Conservation (phyloP, 1,284 basidiomycete species). For the Ustilago crameri region DNA sequence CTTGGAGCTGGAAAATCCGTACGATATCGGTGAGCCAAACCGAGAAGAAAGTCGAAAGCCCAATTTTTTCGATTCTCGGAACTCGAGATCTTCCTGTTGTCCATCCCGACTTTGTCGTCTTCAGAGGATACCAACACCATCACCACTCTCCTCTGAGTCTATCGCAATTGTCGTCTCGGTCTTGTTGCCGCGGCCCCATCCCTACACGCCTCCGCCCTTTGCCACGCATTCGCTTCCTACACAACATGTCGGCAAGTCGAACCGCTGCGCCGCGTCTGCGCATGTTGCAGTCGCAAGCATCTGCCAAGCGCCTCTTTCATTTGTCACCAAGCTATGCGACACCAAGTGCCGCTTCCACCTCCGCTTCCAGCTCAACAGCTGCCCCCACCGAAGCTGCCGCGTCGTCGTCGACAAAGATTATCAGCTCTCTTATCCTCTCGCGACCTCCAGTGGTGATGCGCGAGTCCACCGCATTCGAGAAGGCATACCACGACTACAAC, state of each 20-base stretch:
- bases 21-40: neutral
- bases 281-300: conserved; percentile 15
- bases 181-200: no score
- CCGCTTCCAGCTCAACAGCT: conserved; percentile 21
- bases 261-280: conserved; percentile 33
- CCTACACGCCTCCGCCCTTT: no score
- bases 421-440: conserved; percentile 78
- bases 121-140: neutral
- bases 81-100: conserved; percentile 2
- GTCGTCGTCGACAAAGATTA: conserved; percentile 53
- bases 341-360: conserved; percentile 13
- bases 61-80: conserved; percentile 6
- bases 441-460: conserved; percentile 84
- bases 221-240: neutral
- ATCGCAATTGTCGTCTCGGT: no score
- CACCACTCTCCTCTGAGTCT: neutral
- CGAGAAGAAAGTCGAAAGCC: conserved; percentile 8
- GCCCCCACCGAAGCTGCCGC: conserved; percentile 11
- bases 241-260: conserved; percentile 32
- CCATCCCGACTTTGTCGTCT: neutral
- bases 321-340: conserved; percentile 19
- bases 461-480: conserved; percentile 80
- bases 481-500: conserved; percentile 87
- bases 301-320: conserved; percentile 29
- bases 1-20: neutral